Evolutionary conservation across 768 basidiomycete genomes (phyloP).

Genomic region (Clitopilus passeckerianus): DNA sequence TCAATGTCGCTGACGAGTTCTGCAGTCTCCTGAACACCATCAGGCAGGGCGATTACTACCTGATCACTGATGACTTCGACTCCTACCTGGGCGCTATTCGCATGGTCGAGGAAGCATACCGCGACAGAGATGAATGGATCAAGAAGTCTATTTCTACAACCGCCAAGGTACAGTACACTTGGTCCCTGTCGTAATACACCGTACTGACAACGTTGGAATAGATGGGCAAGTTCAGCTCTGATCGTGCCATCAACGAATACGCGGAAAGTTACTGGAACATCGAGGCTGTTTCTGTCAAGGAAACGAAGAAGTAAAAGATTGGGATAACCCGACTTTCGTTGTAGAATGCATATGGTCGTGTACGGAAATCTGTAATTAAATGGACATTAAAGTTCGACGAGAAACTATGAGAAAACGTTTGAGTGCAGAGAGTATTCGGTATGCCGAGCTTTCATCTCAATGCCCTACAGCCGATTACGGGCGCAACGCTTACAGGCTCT

Average conservation of each 20-base stretch:
- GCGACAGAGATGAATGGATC: conserved; percentile 81
- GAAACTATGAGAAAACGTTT: too few species aligned
- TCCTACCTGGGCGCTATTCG: conserved; percentile 82
- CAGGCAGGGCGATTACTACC: conserved; percentile 71
- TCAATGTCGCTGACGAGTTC: conserved; percentile 12
- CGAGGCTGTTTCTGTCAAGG: conserved; percentile 35
- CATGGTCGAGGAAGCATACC: conserved; percentile 88
- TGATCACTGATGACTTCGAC: conserved; percentile 91
- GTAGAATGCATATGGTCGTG: not conserved
- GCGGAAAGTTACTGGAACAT: conserved; percentile 87
- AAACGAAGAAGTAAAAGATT: not conserved
- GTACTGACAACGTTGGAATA: conserved; percentile 14
- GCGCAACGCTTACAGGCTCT: conserved; percentile 34
- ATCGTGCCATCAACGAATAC: conserved; percentile 89
- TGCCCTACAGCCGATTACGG: conserved; percentile 27
- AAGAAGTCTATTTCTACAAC: conserved; percentile 86
- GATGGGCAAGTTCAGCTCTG: conserved; percentile 98
- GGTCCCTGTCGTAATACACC: not conserved
- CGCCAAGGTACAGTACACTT: conserved; percentile 46
- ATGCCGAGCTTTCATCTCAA: too few species aligned
- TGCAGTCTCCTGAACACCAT: conserved; percentile 69
- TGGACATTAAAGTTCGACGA: not conserved
- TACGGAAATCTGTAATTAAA: too few species aligned
- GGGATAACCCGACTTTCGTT: not conserved
- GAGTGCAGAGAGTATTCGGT: too few species aligned